Conservation (phyloP, 352 stramenopile species). For the Phytophthora kernoviae region DNA sequence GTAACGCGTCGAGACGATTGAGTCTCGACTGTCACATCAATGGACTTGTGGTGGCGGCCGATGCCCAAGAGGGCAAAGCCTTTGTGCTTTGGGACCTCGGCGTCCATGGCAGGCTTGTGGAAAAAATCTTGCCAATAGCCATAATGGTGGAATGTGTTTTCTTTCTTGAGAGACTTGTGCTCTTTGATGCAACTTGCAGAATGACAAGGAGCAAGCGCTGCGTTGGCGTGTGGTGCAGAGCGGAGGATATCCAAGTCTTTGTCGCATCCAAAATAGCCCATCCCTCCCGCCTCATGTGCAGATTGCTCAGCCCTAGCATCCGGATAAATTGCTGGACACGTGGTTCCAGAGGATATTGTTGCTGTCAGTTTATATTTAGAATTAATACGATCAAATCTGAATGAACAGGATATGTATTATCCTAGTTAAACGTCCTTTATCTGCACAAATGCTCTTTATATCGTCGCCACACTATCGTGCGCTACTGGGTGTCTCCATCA, state of each 20-base stretch:
- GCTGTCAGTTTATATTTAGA: too few relatives aligned
- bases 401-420: too few relatives aligned
- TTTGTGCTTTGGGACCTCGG: constrained; percentile 30
- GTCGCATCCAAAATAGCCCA: constrained; percentile 9
- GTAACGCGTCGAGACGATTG: constrained; percentile 25
- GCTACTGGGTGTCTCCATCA: too few relatives aligned
- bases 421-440: too few relatives aligned
- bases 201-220: constrained; percentile 12
- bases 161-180: constrained; percentile 14
- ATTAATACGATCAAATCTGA: too few relatives aligned
- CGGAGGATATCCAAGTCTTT: constrained; percentile 9
- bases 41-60: constrained; percentile 19
- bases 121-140: constrained; percentile 32
- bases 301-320: constrained; percentile 21
- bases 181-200: constrained; percentile 29
- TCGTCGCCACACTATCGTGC: too few relatives aligned
- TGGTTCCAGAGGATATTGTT: too few relatives aligned
- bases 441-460: too few relatives aligned
- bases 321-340: not conserved
- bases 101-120: constrained; percentile 20
- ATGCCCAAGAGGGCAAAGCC: constrained; percentile 22
- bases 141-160: constrained; percentile 13
- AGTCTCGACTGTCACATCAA: constrained; percentile 25
- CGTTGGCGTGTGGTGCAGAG: constrained; percentile 29
- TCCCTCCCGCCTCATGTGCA: not conserved